A percentile compares a stretch with the other conserved stretches of the same genome.
These are phyloP conservation scores for Rhodamnia argentea DNA, from an alignment of 345 rosid genomes.

Conservation along the genomic window DNA sequence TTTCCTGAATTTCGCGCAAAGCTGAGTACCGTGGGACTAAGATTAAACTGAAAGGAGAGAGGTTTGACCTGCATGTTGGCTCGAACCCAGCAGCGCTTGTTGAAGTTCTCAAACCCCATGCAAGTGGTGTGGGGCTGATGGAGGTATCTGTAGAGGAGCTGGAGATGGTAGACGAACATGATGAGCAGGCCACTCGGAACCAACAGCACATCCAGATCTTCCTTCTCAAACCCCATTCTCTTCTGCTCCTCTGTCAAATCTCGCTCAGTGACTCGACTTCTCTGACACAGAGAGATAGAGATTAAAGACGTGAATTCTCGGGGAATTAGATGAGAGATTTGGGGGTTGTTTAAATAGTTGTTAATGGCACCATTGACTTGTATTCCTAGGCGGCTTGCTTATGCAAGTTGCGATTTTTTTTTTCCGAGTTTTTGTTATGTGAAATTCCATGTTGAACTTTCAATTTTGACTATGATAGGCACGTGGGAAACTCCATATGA, in stretches of 20 bases:
- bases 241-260: neutral
- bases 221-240: conserved; percentile 20
- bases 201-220: conserved; percentile 54
- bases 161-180: conserved; percentile 53
- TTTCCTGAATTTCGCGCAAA: neutral
- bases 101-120: conserved; percentile 63
- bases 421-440: neutral
- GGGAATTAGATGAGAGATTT: neutral
- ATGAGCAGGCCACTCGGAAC: conserved; percentile 57
- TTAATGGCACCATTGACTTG: neutral
- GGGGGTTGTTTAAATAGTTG: neutral
- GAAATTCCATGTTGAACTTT: neutral
- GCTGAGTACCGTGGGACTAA: neutral
- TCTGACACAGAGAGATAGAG: neutral
- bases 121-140: conserved; percentile 57
- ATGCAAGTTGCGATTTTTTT: neutral
- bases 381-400: neutral
- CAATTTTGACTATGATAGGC: neutral
- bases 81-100: conserved; percentile 69
- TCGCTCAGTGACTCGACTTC: neutral
- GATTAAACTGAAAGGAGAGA: neutral
- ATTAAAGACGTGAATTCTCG: neutral
- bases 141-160: conserved; percentile 54
- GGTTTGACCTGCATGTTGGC: conserved; percentile 42
- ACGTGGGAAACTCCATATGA: neutral